Percentiles rank a stretch among this genome's conserved stretches.
These are phyloP conservation scores for Diatrype stigma DNA, from an alignment of 2,329 filamentous ascomycete genomes.

Conservation along the genomic window DNA sequence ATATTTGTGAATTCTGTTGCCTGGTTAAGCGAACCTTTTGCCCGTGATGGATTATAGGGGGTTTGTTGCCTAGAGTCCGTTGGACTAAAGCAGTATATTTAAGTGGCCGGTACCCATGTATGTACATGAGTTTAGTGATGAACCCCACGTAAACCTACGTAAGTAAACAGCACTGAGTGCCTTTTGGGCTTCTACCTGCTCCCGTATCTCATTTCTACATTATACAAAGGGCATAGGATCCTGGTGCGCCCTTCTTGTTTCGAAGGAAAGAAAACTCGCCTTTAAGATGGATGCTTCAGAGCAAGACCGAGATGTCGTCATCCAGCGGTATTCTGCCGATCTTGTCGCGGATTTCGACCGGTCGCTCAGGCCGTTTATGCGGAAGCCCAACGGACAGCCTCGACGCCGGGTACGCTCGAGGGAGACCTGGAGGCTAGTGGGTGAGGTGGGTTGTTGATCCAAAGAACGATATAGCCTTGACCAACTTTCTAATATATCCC, in stretches of 20 bases:
- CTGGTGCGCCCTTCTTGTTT: not conserved
- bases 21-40: too few relatives aligned
- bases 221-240: too few relatives aligned
- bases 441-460: constrained; percentile 32
- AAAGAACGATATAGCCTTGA: constrained; percentile 5
- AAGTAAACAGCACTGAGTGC: too few relatives aligned
- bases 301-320: constrained; percentile 56
- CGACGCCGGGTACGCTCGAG: constrained; percentile 45
- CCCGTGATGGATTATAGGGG: too few relatives aligned
- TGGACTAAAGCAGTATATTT: too few relatives aligned
- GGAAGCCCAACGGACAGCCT: constrained; percentile 46
- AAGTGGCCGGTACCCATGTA: too few relatives aligned
- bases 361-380: constrained; percentile 48
- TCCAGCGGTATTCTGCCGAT: constrained; percentile 57
- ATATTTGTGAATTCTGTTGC: too few relatives aligned
- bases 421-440: constrained; percentile 46
- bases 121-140: too few relatives aligned
- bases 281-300: constrained; percentile 56
- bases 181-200: too few relatives aligned
- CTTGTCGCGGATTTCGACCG: constrained; percentile 55
- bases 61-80: too few relatives aligned
- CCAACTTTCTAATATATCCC: constrained; percentile 18
- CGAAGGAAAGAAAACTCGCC: too few relatives aligned
- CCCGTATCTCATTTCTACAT: not conserved
- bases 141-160: too few relatives aligned